These are phyloP conservation scores for Dothistroma pini DNA, from an alignment of 2,329 filamentous ascomycete species.

Conservation along the genomic window DNA sequence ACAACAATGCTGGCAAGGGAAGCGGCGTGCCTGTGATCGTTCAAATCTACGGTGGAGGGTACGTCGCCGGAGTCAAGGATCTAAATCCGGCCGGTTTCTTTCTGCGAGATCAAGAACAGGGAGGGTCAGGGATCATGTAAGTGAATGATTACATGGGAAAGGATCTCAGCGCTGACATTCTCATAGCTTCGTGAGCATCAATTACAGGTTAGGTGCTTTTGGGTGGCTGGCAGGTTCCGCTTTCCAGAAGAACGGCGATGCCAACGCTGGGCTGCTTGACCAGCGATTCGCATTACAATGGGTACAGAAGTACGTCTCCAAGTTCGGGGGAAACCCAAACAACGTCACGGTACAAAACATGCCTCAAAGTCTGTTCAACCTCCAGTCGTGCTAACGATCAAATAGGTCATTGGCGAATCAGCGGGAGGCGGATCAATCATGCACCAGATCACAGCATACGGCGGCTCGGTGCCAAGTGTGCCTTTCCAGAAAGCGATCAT, in stretches of 20 bases:
- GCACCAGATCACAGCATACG: conserved; percentile 52
- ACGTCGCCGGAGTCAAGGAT: conserved; percentile 8
- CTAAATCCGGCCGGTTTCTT: conserved; percentile 12
- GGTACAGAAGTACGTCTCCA: conserved; percentile 43
- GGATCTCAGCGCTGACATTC: no score
- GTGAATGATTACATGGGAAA: background rate
- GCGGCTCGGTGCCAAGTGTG: conserved; percentile 40
- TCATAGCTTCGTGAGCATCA: conserved; percentile 47
- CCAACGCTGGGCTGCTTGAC: conserved; percentile 45
- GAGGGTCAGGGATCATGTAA: background rate
- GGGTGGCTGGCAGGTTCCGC: conserved; percentile 42
- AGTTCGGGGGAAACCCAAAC: conserved; percentile 7
- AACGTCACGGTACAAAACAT: background rate
- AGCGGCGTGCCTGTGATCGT: conserved; percentile 37
- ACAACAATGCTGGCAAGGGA: conserved; percentile 34
- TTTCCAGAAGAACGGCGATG: conserved; percentile 35
- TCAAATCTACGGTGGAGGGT: conserved; percentile 46
- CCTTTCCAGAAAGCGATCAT: conserved; percentile 47
- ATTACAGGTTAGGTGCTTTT: conserved; percentile 49
- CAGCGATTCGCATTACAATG: conserved; percentile 51
- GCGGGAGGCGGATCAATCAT: conserved; percentile 54
- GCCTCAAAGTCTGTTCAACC: no score
- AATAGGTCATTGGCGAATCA: conserved; percentile 46
- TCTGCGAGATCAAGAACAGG: conserved; percentile 7
- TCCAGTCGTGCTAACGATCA: background rate